phyloP scores from a whole-genome alignment of 768 basidiomycete species.

The Ramaria rubella region DNA sequence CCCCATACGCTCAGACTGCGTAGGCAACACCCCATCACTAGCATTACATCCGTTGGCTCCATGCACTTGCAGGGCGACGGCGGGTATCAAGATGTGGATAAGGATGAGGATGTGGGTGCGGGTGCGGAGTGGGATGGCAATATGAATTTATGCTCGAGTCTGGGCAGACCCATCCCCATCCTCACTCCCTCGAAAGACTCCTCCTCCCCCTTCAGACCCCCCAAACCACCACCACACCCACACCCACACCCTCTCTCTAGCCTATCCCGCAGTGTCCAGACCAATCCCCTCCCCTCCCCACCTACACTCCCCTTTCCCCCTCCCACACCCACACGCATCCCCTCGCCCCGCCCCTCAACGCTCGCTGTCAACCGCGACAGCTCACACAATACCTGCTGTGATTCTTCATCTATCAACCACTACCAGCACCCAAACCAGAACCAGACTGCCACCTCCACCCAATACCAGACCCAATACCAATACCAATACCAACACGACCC shows the following conservation, averaged over 20 bases:
- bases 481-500: not conserved
- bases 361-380: conserved; percentile 1
- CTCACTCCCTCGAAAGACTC: not conserved
- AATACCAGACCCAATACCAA: not conserved
- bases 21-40: not conserved
- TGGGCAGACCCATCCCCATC: not conserved
- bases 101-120: no score
- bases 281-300: no score
- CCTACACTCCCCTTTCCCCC: not conserved
- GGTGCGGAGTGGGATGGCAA: no score
- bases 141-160: not conserved
- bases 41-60: not conserved
- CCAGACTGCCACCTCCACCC: not conserved
- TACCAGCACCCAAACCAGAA: no score
- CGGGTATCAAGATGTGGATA: no score
- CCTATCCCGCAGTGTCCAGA: not conserved
- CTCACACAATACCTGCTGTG: not conserved
- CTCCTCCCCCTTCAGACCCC: not conserved
- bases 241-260: not conserved
- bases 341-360: conserved; percentile 4
- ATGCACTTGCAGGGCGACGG: no score
- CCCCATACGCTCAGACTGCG: not conserved
- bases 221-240: no score
- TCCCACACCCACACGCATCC: no score
- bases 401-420: conserved; percentile 2